Evolutionary conservation across 805 yeast genomes (phyloP).

Genomic region (Saccharomycopsis babjevae): DNA sequence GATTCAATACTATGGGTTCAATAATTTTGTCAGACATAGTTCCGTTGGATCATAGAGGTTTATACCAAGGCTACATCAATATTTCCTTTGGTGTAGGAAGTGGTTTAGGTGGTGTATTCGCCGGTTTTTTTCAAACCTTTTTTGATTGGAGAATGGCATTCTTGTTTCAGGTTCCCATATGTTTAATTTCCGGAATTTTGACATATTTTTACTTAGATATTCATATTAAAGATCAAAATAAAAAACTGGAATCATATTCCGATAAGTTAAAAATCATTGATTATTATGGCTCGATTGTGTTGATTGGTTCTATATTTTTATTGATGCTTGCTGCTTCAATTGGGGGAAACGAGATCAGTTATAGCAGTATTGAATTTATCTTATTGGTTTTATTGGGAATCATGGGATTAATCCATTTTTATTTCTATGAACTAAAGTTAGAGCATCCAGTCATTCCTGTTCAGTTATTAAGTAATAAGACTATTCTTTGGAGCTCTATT

Average conservation of each 20-base stretch:
- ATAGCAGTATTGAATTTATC: constrained; percentile 28
- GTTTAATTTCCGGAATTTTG: constrained; percentile 32
- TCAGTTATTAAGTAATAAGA: constrained; percentile 41
- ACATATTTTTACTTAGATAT: constrained; percentile 30
- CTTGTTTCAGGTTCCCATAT: constrained; percentile 39
- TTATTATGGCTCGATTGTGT: constrained; percentile 38
- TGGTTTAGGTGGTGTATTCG: constrained; percentile 56
- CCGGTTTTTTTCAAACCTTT: constrained; percentile 42
- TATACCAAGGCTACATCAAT: constrained; percentile 77
- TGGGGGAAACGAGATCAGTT: constrained; percentile 41
- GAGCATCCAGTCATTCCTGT: constrained; percentile 57
- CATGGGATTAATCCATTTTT: constrained; percentile 34
- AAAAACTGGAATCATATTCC: not conserved
- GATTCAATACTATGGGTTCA: constrained; percentile 62
- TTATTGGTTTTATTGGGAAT: constrained; percentile 25
- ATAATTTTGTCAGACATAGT: constrained; percentile 72
- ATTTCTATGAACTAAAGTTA: constrained; percentile 29
- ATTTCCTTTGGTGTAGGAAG: constrained; percentile 70
- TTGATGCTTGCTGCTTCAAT: constrained; percentile 42
- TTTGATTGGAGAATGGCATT: constrained; percentile 63
- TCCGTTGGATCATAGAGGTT: constrained; percentile 65
- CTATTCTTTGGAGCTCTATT: constrained; percentile 48
- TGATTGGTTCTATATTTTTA: constrained; percentile 35
- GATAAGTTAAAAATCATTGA: constrained; percentile 28
- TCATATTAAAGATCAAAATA: constrained; percentile 35